Percentiles rank a stretch among this genome's conserved stretches.
These are phyloP conservation scores for Coniochaeta sp. DNA, from an alignment of 2,329 filamentous ascomycete genomes.

Conservation along the genomic window DNA sequence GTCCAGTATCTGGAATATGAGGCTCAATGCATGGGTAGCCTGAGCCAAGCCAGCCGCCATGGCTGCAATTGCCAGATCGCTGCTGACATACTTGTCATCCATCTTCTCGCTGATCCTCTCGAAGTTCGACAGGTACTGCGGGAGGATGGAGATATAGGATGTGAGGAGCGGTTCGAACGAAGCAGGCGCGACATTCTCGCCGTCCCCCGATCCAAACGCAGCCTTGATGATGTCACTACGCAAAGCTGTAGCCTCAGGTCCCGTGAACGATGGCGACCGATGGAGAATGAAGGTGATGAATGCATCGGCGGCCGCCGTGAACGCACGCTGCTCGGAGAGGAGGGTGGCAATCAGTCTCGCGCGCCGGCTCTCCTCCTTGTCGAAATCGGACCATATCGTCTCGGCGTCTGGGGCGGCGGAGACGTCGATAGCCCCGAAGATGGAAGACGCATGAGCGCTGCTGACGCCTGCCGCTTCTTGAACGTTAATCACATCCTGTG, in stretches of 20 bases:
- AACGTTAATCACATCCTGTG: slow-evolving; percentile 70
- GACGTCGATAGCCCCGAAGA: slow-evolving; percentile 46
- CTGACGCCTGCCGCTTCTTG: slow-evolving; percentile 65
- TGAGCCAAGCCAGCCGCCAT: slow-evolving; percentile 55
- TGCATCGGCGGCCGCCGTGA: slow-evolving; percentile 57
- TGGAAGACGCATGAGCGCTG: slow-evolving; percentile 49
- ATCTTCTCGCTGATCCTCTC: background rate
- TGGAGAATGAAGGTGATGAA: slow-evolving; percentile 43
- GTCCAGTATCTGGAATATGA: slow-evolving; percentile 65
- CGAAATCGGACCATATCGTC: slow-evolving; percentile 51
- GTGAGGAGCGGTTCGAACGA: slow-evolving; percentile 38
- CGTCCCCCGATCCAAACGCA: slow-evolving; percentile 13
- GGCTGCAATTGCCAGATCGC: slow-evolving; percentile 9
- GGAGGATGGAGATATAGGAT: slow-evolving; percentile 39
- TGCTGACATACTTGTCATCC: background rate
- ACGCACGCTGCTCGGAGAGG: slow-evolving; percentile 62
- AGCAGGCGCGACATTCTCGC: slow-evolving; percentile 14
- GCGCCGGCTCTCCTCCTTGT: slow-evolving; percentile 54
- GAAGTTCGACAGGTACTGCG: slow-evolving; percentile 36
- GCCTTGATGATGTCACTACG: slow-evolving; percentile 12
- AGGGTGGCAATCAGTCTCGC: slow-evolving; percentile 65
- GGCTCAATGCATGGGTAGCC: slow-evolving; percentile 64
- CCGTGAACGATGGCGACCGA: slow-evolving; percentile 17
- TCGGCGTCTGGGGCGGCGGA: slow-evolving; percentile 43
- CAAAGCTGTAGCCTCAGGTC: slow-evolving; percentile 11